These are phyloP conservation scores for Ulmus americana DNA, from an alignment of 331 rosid species.

Conservation along the genomic window DNA sequence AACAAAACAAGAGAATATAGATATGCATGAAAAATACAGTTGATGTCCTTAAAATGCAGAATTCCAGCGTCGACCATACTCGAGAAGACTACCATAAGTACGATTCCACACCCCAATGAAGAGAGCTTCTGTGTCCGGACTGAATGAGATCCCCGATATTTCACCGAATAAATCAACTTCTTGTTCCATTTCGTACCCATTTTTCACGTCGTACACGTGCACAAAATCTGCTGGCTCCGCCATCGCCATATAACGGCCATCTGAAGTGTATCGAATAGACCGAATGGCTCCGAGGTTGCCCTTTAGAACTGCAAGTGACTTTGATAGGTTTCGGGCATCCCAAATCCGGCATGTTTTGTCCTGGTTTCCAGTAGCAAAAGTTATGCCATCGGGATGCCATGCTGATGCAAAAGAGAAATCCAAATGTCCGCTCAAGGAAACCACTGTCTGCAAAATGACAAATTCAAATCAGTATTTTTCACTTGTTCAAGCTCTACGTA, in stretches of 20 bases:
- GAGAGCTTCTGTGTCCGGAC: constrained; percentile 89
- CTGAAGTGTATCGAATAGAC: constrained; percentile 71
- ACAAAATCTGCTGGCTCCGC: constrained; percentile 95
- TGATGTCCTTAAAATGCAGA: background rate
- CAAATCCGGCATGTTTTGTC: constrained; percentile 88
- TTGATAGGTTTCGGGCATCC: constrained; percentile 71
- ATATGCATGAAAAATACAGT: constrained; percentile 20
- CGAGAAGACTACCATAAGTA: constrained; percentile 83
- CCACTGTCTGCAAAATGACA: constrained; percentile 24
- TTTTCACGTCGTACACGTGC: constrained; percentile 66
- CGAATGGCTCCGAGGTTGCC: constrained; percentile 90
- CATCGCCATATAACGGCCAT: constrained; percentile 78
- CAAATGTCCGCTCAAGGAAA: constrained; percentile 47
- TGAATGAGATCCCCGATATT: constrained; percentile 82
- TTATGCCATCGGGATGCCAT: constrained; percentile 72
- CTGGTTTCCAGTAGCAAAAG: constrained; percentile 89
- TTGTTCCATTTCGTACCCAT: constrained; percentile 72
- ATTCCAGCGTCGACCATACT: constrained; percentile 56
- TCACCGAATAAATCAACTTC: constrained; percentile 87
- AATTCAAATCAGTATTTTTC: constrained; percentile 4
- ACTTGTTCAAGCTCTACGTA: background rate
- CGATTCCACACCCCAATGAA: constrained; percentile 86
- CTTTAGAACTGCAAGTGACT: constrained; percentile 75
- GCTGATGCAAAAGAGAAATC: constrained; percentile 88
- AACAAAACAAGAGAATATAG: constrained; percentile 42